Evolutionary conservation across 2,329 filamentous ascomycete genomes (phyloP), one percentile per base, ranked within the genome.

Genomic region (Microsporum canis): DNA sequence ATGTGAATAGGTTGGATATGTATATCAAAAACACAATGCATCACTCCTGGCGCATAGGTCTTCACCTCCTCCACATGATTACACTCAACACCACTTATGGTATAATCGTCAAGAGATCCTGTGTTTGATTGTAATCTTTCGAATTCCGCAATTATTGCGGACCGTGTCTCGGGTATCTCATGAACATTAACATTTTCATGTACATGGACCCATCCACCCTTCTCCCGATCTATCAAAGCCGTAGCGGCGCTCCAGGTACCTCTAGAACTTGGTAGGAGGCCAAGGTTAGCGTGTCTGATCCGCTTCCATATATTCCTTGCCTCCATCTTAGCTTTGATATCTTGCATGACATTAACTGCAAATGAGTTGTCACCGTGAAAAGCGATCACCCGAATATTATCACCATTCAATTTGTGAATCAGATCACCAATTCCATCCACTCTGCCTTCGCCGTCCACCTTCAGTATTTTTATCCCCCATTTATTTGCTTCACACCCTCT

Each of bases 401-500:
- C 79, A 5, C 65, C 65, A 23, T 29, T 59, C 33, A 72, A 65
- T 31, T 61, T 36, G 10, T 69, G 66, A 36, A 74, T 71, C 23
- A 77, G 68, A 1, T 75, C 71, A 5, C 69, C 59, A 17, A 72
- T 41, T 0, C 64, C 51, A 49, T 62, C 58, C 41, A 60, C 7
- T 2, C 56, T 64, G 1, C 71, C 69, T 23, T 80, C 69, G 0
- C 80, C 77, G 0, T 61, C 58, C 14, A 77, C 64, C 33, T 60
- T 65, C 38, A 88, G 73, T 12, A 88, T 78, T 61, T 75, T 77
- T 6, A 86, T 82, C 0, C 70, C 73, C 85, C 87, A 91, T 43
- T 82, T 80, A 69, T 91, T 91, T 34, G 74, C 82, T 51, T 78
- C 68, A 33, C 91, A 89, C 27, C 91, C 92, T 65, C 88, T 83